Evolutionary conservation across 1,139 yeast genomes (phyloP).

Genomic region (Meyerozyma athensensis): DNA sequence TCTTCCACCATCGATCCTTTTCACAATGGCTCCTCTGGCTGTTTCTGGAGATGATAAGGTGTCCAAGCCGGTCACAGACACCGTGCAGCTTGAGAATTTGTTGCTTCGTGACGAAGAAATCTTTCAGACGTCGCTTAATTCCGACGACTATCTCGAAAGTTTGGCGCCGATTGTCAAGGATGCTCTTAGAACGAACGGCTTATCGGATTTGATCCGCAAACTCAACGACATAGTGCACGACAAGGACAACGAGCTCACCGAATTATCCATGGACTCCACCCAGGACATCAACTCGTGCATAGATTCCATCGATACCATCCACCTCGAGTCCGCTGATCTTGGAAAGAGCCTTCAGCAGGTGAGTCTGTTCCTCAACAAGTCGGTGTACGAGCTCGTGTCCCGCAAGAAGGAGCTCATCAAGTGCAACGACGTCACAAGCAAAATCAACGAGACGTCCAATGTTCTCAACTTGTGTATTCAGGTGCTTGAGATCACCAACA

Average conservation of each 20-base stretch:
- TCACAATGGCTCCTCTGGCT: slow-evolving; percentile 13
- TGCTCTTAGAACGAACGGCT: slow-evolving; percentile 53
- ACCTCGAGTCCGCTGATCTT: slow-evolving; percentile 49
- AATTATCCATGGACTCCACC: slow-evolving; percentile 58
- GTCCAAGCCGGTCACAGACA: slow-evolving; percentile 15
- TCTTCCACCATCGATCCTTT: not conserved
- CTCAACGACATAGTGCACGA: slow-evolving; percentile 54
- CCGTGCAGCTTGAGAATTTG: slow-evolving; percentile 36
- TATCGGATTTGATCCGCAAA: slow-evolving; percentile 52
- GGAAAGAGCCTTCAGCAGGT: slow-evolving; percentile 50
- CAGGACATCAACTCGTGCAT: slow-evolving; percentile 52
- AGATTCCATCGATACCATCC: slow-evolving; percentile 53
- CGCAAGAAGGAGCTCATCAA: slow-evolving; percentile 53
- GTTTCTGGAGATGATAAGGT: slow-evolving; percentile 7
- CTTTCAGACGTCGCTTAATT: slow-evolving; percentile 46
- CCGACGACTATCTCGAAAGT: slow-evolving; percentile 75
- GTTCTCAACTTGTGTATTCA: slow-evolving; percentile 69
- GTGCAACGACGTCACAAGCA: slow-evolving; percentile 52
- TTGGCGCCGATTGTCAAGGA: slow-evolving; percentile 73
- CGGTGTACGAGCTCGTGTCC: slow-evolving; percentile 60
- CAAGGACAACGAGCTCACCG: slow-evolving; percentile 63
- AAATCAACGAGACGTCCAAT: slow-evolving; percentile 59
- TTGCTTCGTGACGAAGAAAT: slow-evolving; percentile 43
- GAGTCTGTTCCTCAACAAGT: slow-evolving; percentile 48
- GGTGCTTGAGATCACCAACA: slow-evolving; percentile 81